A percentile compares a stretch with the other conserved stretches of the same genome.
Conservation (phyloP, 495 filamentous ascomycete species). For the Talaromyces proteolyticus region DNA sequence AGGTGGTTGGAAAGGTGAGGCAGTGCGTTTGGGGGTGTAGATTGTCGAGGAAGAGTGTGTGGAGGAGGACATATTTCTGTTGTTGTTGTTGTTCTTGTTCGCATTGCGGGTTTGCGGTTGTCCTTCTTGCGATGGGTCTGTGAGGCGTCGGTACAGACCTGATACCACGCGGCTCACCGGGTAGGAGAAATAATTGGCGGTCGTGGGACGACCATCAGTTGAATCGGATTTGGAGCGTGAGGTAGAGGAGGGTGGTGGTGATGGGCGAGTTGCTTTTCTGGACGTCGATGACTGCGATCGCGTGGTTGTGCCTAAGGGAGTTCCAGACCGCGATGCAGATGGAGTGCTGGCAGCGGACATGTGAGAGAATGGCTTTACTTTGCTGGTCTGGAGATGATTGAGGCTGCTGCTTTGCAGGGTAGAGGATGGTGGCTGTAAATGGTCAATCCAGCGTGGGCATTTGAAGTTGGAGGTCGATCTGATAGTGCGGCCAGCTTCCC, state of each 20-base stretch:
- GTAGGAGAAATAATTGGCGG: constrained; percentile 48
- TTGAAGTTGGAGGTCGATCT: too few relatives aligned
- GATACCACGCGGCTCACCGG: constrained; percentile 49
- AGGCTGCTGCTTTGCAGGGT: too few relatives aligned
- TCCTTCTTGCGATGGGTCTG: constrained; percentile 21
- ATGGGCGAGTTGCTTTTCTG: constrained; percentile 27
- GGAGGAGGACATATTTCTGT: constrained; percentile 19
- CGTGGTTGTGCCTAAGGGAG: constrained; percentile 12
- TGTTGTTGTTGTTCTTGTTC: constrained; percentile 10
- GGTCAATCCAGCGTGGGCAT: too few relatives aligned
- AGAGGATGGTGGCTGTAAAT: too few relatives aligned
- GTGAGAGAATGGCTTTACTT: neutral
- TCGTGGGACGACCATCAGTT: constrained; percentile 18
- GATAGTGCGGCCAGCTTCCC: too few relatives aligned
- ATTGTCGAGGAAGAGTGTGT: constrained; percentile 23
- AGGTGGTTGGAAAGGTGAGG: constrained; percentile 55
- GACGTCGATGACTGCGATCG: constrained; percentile 20
- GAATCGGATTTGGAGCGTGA: constrained; percentile 10
- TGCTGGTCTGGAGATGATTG: constrained; percentile 1
- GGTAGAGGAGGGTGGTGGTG: constrained; percentile 5
- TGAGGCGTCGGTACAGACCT: constrained; percentile 46
- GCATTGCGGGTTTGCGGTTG: neutral
- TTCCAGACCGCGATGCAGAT: constrained; percentile 21
- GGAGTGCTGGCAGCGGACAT: constrained; percentile 4
- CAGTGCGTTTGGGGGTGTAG: constrained; percentile 46